Evolutionary conservation across 2,329 filamentous ascomycete species (phyloP), one percentile per base, ranked within the genome.

Genomic region (Nigrospora oryzae): DNA sequence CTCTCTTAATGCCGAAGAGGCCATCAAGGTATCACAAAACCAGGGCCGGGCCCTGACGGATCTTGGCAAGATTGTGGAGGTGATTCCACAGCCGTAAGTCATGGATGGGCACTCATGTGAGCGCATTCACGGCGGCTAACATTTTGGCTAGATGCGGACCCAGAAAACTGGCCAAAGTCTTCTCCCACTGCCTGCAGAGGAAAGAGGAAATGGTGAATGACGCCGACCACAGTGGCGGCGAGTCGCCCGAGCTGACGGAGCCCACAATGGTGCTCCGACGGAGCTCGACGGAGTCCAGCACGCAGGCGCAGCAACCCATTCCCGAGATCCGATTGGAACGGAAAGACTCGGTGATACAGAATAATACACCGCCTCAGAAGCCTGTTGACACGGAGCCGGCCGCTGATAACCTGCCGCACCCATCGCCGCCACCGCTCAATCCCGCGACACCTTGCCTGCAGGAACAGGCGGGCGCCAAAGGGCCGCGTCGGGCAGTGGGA

Each of bases 81-180:
- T 62, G 11, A 56, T 62, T 14, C 51, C 59, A 11, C 59, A 62
- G 15, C 59, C 59, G 59, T 60, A 49, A 54, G 57, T 54, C 11
- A 13, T 11, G 12, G 7, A 8, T n/a, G 4, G 28, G 28, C 13
- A 33, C 36, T 13, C n/a, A 16, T 11, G 28, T 35, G 11, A 36
- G 33, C 46, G 12, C 52, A 39, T 5, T 40, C 3, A 3, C 4
- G 12, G 32, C 16, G 16, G 28, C 36, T 39, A 40, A 40, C 31
- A 13, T 11, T 14, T n/a, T 40, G 32, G 11, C 0, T 13, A 58
- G 53, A 28, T 57, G 52, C 36, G 60, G 60, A 2, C 60, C 60
- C 1, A 49, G 55, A 28, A 63, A 63, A 35, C 36, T 63, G 2
- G 58, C 58, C 2, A 61, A 56, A 11, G 56, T 56, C 2, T 53